Evolutionary conservation across 1,284 basidiomycete species (phyloP).

Genomic region (Puccinia triticina): DNA sequence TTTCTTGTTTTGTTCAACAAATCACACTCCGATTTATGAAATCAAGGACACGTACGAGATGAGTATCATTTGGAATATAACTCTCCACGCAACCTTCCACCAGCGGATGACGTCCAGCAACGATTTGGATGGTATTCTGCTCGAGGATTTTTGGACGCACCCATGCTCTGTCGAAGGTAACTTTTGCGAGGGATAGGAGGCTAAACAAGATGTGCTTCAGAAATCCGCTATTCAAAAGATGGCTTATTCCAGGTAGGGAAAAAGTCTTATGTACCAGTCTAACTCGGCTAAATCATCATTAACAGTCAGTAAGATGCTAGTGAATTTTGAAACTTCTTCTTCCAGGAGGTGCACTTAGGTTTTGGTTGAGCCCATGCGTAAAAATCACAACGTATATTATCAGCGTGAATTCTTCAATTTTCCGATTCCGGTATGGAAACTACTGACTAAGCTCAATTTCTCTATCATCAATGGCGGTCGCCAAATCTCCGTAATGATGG

Average conservation of each 20-base stretch:
- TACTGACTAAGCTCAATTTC: conserved; percentile 47
- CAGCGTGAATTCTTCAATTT: neutral
- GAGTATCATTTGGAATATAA: conserved; percentile 44
- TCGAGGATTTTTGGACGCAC: conserved; percentile 36
- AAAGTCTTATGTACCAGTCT: conserved; percentile 29
- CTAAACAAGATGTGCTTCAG: conserved; percentile 20
- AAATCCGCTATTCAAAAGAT: neutral
- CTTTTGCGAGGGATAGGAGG: conserved; percentile 42
- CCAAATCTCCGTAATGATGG: conserved; percentile 44
- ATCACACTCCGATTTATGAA: too few species aligned
- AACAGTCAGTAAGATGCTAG: conserved; percentile 19
- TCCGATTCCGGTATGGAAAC: neutral
- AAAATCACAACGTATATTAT: neutral
- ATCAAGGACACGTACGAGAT: conserved; percentile 14
- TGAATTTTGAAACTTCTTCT: conserved; percentile 21
- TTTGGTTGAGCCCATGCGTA: neutral
- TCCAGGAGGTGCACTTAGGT: conserved; percentile 36
- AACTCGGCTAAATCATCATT: conserved; percentile 33
- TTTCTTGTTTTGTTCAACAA: neutral
- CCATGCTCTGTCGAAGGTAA: conserved; percentile 31
- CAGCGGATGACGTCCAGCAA: conserved; percentile 45
- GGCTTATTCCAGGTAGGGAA: neutral
- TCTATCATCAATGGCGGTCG: conserved; percentile 35
- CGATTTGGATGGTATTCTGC: conserved; percentile 38
- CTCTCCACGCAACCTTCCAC: conserved; percentile 48